phyloP scores from a whole-genome alignment of 495 filamentous ascomycete species.

The Penicillium lividum region DNA sequence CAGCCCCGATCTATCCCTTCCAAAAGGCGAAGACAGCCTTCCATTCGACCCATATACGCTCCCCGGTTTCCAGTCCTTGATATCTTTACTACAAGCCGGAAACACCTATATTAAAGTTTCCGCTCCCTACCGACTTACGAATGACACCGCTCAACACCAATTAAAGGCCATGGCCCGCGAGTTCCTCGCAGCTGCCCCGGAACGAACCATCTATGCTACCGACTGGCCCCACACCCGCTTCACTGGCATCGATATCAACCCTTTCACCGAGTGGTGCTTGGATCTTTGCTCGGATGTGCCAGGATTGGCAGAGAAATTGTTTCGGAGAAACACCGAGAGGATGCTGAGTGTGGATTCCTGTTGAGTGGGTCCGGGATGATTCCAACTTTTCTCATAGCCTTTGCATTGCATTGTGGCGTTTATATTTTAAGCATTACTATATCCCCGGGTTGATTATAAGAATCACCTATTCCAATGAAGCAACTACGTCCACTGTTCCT shows the following conservation, averaged over 20 bases:
- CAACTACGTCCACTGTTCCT: background rate
- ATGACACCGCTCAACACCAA: slow-evolving; percentile 37
- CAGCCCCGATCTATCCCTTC: slow-evolving; percentile 35
- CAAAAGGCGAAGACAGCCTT: slow-evolving; percentile 2
- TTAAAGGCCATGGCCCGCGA: slow-evolving; percentile 41
- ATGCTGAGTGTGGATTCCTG: slow-evolving; percentile 28
- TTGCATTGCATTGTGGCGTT: slow-evolving; percentile 16
- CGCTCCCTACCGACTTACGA: slow-evolving; percentile 49
- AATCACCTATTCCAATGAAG: background rate
- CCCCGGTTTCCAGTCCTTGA: slow-evolving; percentile 44
- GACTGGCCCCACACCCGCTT: slow-evolving; percentile 58
- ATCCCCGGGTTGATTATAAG: slow-evolving; percentile 6
- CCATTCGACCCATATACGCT: slow-evolving; percentile 41
- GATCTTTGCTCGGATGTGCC: slow-evolving; percentile 40
- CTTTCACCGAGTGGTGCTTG: slow-evolving; percentile 46
- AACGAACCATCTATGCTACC: slow-evolving; percentile 49
- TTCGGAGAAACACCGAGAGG: slow-evolving; percentile 47
- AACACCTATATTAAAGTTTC: slow-evolving; percentile 52
- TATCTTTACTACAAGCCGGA: slow-evolving; percentile 39
- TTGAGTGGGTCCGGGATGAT: background rate
- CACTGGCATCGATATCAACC: slow-evolving; percentile 43
- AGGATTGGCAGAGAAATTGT: slow-evolving; percentile 42
- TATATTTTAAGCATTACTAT: slow-evolving; percentile 17
- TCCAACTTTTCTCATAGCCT: background rate
- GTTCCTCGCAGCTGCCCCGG: slow-evolving; percentile 37